phyloP scores from a whole-genome alignment of 768 basidiomycete species.

The Sporobolomyces roseus region DNA sequence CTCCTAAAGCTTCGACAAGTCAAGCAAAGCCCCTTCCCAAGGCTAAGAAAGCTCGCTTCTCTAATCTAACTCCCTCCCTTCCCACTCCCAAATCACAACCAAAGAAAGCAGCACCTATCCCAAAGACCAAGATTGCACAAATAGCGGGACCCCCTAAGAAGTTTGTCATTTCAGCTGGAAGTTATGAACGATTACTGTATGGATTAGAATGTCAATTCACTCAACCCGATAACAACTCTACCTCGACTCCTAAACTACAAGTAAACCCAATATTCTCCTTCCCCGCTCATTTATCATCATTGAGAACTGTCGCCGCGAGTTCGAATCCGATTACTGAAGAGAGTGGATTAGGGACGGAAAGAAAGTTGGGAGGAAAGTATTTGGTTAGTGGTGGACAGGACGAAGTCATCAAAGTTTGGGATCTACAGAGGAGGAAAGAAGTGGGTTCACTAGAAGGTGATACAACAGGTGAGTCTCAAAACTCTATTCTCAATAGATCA shows the following conservation, averaged over 20 bases:
- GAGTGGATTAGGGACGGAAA: too few relatives aligned
- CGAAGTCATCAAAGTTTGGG: constrained; percentile 96
- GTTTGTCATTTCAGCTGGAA: constrained; percentile 85
- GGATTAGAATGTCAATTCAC: constrained; percentile 44
- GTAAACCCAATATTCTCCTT: constrained; percentile 88
- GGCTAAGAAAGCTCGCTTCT: constrained; percentile 29
- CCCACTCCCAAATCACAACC: not conserved
- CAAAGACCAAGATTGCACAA: too few relatives aligned
- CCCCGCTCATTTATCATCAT: constrained; percentile 89
- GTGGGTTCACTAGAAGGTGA: constrained; percentile 93
- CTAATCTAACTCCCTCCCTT: constrained; percentile 6
- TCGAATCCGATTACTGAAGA: not conserved
- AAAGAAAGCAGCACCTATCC: not conserved
- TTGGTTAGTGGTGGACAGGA: constrained; percentile 92
- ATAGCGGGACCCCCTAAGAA: constrained; percentile 50
- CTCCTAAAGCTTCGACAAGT: not conserved
- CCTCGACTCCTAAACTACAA: constrained; percentile 47
- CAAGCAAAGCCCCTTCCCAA: not conserved
- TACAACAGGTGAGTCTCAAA: too few relatives aligned
- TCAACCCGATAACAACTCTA: too few relatives aligned
- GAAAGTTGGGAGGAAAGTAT: constrained; percentile 86
- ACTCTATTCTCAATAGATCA: too few relatives aligned
- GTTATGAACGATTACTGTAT: constrained; percentile 90
- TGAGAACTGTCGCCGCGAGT: constrained; percentile 79
- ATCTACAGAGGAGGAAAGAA: constrained; percentile 82